Evolutionary conservation across 225 moss, liverwort and hornwort genomes (phyloP).

Genomic region (Lunularia cruciata): DNA sequence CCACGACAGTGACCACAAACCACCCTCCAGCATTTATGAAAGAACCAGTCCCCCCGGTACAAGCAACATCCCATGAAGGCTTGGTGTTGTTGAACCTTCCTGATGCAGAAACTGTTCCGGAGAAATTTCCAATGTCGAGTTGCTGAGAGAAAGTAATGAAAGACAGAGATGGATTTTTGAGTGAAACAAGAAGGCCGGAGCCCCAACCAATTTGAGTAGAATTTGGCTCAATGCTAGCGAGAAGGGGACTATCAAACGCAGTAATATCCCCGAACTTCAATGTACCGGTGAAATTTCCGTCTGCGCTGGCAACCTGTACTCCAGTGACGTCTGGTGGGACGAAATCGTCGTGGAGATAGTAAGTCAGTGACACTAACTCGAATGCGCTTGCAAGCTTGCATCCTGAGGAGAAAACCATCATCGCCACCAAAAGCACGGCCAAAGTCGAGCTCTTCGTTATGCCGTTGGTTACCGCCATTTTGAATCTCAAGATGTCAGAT

Average conservation of each 20-base stretch:
- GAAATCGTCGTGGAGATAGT: slow-evolving; percentile 15
- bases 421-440: no score
- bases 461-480: no score
- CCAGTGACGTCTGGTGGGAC: background rate
- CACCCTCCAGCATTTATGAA: background rate
- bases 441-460: no score
- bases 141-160: background rate
- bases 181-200: background rate
- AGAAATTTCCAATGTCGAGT: background rate
- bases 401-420: no score
- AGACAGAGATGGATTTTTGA: background rate
- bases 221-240: background rate
- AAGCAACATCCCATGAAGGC: background rate
- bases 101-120: background rate
- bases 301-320: slow-evolving; percentile 7
- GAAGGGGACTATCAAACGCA: background rate
- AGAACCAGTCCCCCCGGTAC: background rate
- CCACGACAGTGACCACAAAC: background rate
- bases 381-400: no score
- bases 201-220: background rate
- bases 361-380: no score
- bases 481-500: no score
- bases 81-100: background rate
- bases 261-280: background rate
- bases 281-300: background rate